Evolutionary conservation across 2,329 filamentous ascomycete species (phyloP).

Genomic region (Orbilia brochopaga): DNA sequence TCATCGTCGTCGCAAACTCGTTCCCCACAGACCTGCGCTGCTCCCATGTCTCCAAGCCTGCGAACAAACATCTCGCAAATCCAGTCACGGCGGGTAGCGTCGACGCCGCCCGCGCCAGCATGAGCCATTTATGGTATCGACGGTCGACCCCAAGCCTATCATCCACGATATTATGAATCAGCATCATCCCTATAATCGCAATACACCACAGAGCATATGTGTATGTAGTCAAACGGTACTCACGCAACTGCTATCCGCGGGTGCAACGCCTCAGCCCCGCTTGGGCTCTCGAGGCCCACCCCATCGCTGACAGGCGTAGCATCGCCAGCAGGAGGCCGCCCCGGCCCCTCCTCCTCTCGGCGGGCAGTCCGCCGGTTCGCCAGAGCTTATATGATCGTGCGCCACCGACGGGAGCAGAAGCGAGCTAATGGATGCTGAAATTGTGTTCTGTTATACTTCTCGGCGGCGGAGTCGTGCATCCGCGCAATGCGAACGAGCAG

Average conservation of each 20-base stretch:
- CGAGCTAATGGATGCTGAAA: background rate
- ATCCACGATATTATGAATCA: background rate
- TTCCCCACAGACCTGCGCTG: conserved; percentile 28
- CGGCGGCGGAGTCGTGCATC: conserved; percentile 18
- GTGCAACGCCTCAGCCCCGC: conserved; percentile 36
- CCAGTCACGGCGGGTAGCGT: conserved; percentile 76
- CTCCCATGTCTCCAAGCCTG: conserved; percentile 35
- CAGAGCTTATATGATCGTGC: conserved; percentile 31
- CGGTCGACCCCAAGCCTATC: conserved; percentile 71
- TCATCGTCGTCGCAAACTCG: conserved; percentile 70
- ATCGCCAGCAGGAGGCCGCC: conserved; percentile 39
- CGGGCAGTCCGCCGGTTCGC: conserved; percentile 34
- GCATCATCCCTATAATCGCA: too few species aligned
- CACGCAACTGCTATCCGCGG: conserved; percentile 43
- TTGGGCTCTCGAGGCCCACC: conserved; percentile 35
- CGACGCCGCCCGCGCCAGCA: conserved; percentile 74
- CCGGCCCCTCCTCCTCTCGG: conserved; percentile 40
- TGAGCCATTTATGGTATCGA: conserved; percentile 75
- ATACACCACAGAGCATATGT: too few species aligned
- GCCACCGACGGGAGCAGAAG: conserved; percentile 10
- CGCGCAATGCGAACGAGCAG: background rate
- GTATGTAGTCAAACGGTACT: conserved; percentile 6
- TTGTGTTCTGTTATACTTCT: background rate
- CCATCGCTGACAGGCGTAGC: conserved; percentile 1
- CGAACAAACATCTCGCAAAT: conserved; percentile 68